phyloP scores from a whole-genome alignment of 345 rosid genomes.

The Nasturtium officinale region DNA sequence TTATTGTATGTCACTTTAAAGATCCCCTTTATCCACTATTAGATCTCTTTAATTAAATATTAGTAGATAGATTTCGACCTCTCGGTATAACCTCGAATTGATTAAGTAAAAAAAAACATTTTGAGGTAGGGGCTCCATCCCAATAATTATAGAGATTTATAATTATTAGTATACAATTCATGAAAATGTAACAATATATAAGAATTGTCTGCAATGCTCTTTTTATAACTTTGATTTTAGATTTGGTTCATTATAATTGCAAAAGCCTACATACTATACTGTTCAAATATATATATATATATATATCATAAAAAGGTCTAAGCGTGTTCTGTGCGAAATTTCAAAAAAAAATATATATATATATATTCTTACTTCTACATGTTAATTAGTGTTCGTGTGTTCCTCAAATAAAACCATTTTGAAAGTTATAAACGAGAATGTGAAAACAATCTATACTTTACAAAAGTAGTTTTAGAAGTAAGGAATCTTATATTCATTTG shows the following conservation, averaged over 20 bases:
- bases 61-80: conserved; percentile 21
- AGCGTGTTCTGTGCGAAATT: not conserved
- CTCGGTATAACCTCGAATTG: conserved; percentile 16
- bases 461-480: not conserved
- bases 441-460: not conserved
- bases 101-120: not conserved
- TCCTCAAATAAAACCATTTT: not conserved
- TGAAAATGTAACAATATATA: not conserved
- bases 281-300: not conserved
- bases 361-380: not conserved
- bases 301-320: not conserved
- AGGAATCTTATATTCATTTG: conserved; percentile 8
- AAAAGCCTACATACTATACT: not conserved
- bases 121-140: conserved; percentile 16
- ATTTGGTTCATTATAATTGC: not conserved
- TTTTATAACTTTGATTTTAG: not conserved
- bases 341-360: not conserved
- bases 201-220: not conserved
- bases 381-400: not conserved
- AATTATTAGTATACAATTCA: not conserved
- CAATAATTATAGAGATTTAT: not conserved
- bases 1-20: conserved; percentile 20
- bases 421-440: not conserved
- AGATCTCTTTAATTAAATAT: conserved; percentile 6
- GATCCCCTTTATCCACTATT: conserved; percentile 32